Evolutionary conservation across 1,139 yeast species (phyloP), one percentile per base, ranked within the genome.

Genomic region (Suhomyces panamericanus): DNA sequence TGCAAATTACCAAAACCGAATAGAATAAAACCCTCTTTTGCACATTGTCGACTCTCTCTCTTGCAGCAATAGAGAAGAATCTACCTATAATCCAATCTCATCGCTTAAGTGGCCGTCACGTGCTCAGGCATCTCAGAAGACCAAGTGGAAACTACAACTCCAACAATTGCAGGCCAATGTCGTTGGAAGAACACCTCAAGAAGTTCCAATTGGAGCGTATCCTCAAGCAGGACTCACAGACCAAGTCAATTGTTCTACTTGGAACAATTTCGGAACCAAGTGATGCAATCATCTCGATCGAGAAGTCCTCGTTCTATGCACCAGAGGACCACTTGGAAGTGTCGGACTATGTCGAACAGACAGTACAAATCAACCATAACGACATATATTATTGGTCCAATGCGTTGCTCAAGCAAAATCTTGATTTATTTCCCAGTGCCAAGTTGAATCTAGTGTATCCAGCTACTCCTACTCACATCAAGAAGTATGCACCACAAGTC

Each of bases 371-470:
- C 31, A 85, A 88, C 27, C 65, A 70, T 32, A 93, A 93, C 60
- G 97, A 90, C 56, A 82, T 91, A 1, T 93, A 91, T 58, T 77
- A 75, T 51, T 91, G 98, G 97, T 87, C 89, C 6, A 64, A 78
- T 35, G 80, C 80, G 0, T 64, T 75, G 0, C 54, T 85, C 35
- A 54, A 57, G 4, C 87, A 83, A 54, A 67, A 71, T 39, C 53
- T 84, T 22, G 70, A 69, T 0, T 50, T 53, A 0, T 54, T 56
- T 10, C 90, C 96, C 0, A 77, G 83, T 0, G 85, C 85, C 11
- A 91, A 91, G 58, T 59, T 88, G 46, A 89, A 85, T 55, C 54
- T 93, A 49, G 84, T 93, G 15, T 89, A 80, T 61, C 99, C 99
- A 1, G 98, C 99, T 0, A 85, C 96, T 0, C 85, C 82, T 43